Evolutionary conservation across 2,329 filamentous ascomycete species (phyloP).

Genomic region (Clonostachys solani): DNA sequence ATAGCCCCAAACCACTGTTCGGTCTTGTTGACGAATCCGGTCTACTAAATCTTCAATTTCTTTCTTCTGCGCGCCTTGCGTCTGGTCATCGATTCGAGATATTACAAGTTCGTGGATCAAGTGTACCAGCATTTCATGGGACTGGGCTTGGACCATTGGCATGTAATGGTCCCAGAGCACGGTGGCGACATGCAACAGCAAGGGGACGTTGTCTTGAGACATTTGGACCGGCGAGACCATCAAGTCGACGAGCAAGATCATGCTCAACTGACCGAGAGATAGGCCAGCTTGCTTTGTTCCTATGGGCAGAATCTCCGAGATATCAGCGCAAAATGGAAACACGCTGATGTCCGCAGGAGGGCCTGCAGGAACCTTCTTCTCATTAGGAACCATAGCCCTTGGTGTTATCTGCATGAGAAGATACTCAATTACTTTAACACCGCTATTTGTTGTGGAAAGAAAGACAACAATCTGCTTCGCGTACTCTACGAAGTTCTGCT

Average conservation of each 20-base stretch:
- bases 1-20: slow-evolving; percentile 87
- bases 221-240: slow-evolving; percentile 91
- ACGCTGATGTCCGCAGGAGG: slow-evolving; percentile 68
- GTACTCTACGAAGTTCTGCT: slow-evolving; percentile 97
- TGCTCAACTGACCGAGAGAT: slow-evolving; percentile 85
- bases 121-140: slow-evolving; percentile 95
- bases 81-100: slow-evolving; percentile 66
- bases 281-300: slow-evolving; percentile 91
- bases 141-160: slow-evolving; percentile 90
- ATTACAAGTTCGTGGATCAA: slow-evolving; percentile 95
- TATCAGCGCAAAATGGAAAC: slow-evolving; percentile 86
- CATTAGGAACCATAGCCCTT: slow-evolving; percentile 93
- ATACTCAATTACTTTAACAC: slow-evolving; percentile 91
- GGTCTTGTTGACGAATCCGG: slow-evolving; percentile 77
- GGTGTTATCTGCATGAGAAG: slow-evolving; percentile 86
- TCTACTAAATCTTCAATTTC: slow-evolving; percentile 87
- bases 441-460: slow-evolving; percentile 74
- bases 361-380: slow-evolving; percentile 67
- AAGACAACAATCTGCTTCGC: slow-evolving; percentile 98
- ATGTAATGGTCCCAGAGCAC: slow-evolving; percentile 98
- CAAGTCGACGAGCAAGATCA: slow-evolving; percentile 91
- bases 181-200: slow-evolving; percentile 84
- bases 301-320: slow-evolving; percentile 73
- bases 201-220: slow-evolving; percentile 72
- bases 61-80: slow-evolving; percentile 57